Base-by-base conservation (phyloP, 2,329 filamentous ascomycete species). In the Fusarium subtropicale region DNA sequence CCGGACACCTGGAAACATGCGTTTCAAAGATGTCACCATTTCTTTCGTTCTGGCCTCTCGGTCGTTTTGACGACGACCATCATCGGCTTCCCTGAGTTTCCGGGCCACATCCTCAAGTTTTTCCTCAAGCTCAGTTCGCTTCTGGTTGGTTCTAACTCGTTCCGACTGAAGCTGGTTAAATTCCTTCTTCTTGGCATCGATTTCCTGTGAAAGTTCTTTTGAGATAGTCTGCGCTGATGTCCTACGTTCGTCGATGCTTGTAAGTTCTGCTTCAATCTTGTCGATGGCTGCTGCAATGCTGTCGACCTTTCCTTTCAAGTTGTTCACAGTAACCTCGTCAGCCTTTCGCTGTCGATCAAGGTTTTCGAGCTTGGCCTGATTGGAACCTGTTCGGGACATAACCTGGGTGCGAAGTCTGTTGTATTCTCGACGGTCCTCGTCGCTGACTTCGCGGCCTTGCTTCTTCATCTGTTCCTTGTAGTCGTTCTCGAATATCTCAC, bases 311-410 rank as follows among this genome's bases (percentile, higher is more conserved):
- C 92, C 92, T 79, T 92, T 94, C 67, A 98, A 84, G 68, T 92
- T 97, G 75, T 92, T 95, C 64, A 95, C 92, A 0, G 94, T 96
- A 63, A 97, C 94, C 66, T 95, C 91, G 75, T 98, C 94, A 0
- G 93, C 96, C 80, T 95, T 97, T 65, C 93, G 86, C 76, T 97
- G 93, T 24, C 94, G 93, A 59, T 89, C 87, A n/a, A 97, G 87
- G 68, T 94, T 93, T 79, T 97, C 92, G 39, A 97, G 86, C 71
- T 93, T 92, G 69, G 91, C 87, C 76, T 96, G 92, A 73, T 97
- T 92, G 11, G 88, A 86, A 10, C 94, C 92, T 30, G 93, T 92
- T 69, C 91, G 92, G 70, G 92, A 90, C 78, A 92, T 93, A 64
- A 97, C 93, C 75, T 97, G 92, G 68, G 92, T 89, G 63, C 91